Evolutionary conservation across 75 land plant species (phyloP), one percentile per base, ranked within the genome.

Genomic region (Adiantum capillusveneris): DNA sequence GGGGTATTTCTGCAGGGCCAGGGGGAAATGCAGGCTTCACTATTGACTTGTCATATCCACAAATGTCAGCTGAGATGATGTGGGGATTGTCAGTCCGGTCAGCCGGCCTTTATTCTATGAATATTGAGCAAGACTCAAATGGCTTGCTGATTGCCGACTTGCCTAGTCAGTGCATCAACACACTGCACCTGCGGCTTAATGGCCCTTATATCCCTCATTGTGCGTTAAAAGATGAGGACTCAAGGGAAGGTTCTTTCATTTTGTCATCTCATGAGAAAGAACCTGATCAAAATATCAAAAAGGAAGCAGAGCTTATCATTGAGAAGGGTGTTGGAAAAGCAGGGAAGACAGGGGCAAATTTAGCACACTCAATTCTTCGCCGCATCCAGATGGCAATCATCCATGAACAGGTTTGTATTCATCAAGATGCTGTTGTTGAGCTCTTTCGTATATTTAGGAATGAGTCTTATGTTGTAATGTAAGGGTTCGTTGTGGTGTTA

Each of bases 371-470:
- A 36, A 53, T 71, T 22, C 87, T 93, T 50, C 81, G 98, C 44
- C 65, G 69, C 37, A 80, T 85, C 62, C 98, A 85, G 64, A 63
- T 50, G 58, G 71, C 96, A 44, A 86, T 85, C 29, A 83, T 83
- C 81, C 71, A 81, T 64, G 98, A 90, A 71, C 90, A 81, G 84
- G 97, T 87, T 5, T 34, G 9, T n/a, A n/a, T n/a, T n/a, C n/a
- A n/a, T n/a, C n/a, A n/a, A n/a, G n/a, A n/a, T n/a, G n/a, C n/a
- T n/a, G n/a, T n/a, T n/a, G n/a, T n/a, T n/a, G n/a, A n/a, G n/a
- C n/a, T n/a, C n/a, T n/a, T n/a, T n/a, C n/a, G n/a, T n/a, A n/a
- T n/a, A n/a, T n/a, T n/a, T 25, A 22, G 3, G 7, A 56, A 21
- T 56, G 58, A 26, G 25, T 7, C 27, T 25, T 56, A 5, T 56